These are phyloP conservation scores for Alternaria ventricosa DNA, from an alignment of 2,329 filamentous ascomycete genomes.

Conservation along the genomic window DNA sequence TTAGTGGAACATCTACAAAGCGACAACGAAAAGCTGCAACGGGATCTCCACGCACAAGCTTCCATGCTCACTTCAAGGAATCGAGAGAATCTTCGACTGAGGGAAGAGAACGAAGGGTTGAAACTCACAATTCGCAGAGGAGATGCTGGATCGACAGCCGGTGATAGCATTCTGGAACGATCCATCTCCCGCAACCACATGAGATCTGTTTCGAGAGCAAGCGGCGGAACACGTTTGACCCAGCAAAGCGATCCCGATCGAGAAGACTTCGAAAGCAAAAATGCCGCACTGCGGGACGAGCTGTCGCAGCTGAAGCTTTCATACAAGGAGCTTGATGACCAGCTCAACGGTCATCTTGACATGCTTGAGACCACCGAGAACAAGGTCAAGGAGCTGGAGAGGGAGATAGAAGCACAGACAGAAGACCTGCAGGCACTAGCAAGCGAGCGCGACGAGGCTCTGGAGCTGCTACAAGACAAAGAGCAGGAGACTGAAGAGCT, in stretches of 20 bases:
- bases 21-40: conserved; percentile 89
- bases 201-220: conserved; percentile 76
- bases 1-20: conserved; percentile 87
- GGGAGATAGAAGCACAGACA: conserved; percentile 79
- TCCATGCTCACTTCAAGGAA: conserved; percentile 97
- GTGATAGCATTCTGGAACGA: conserved; percentile 93
- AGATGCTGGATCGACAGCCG: conserved; percentile 66
- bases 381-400: conserved; percentile 71
- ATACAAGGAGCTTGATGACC: conserved; percentile 85
- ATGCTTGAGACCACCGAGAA: conserved; percentile 73
- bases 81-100: conserved; percentile 90
- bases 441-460: conserved; percentile 83
- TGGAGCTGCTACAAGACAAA: conserved; percentile 73
- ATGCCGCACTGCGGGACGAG: conserved; percentile 83
- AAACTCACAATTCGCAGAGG: conserved; percentile 84
- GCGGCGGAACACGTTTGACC: conserved; percentile 63
- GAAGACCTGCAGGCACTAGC: conserved; percentile 82
- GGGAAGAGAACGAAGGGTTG: conserved; percentile 96
- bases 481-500: conserved; percentile 61
- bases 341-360: conserved; percentile 78
- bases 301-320: conserved; percentile 85
- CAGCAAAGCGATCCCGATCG: conserved; percentile 69
- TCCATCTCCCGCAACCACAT: conserved; percentile 85
- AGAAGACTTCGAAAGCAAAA: conserved; percentile 84
- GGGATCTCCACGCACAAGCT: conserved; percentile 92